Conservation (phyloP, 2,329 filamentous ascomycete species). For the Neofusicoccum parvum region DNA sequence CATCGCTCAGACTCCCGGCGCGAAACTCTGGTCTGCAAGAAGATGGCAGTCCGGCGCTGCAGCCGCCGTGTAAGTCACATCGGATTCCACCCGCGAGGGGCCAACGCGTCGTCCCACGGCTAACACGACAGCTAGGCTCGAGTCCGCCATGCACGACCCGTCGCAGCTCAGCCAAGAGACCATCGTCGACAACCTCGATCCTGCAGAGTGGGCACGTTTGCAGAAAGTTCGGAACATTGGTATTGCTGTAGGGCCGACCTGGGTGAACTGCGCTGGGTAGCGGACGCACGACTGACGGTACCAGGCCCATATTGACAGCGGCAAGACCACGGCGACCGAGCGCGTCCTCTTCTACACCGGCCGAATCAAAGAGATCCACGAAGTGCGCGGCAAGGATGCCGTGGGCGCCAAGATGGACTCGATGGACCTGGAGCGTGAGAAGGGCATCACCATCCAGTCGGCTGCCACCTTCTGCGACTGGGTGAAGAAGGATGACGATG, state of each 20-base stretch:
- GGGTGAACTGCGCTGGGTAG: neutral
- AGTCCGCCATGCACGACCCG: constrained; percentile 61
- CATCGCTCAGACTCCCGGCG: neutral
- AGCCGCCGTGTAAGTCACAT: constrained; percentile 39
- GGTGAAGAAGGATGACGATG: constrained; percentile 77
- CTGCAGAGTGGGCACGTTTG: constrained; percentile 76
- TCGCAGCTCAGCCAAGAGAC: constrained; percentile 61
- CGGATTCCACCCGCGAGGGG: neutral
- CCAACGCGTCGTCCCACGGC: neutral
- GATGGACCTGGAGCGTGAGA: constrained; percentile 97
- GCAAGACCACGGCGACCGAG: constrained; percentile 96
- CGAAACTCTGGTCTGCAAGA: constrained; percentile 17
- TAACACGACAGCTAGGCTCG: constrained; percentile 34
- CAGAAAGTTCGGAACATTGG: constrained; percentile 91
- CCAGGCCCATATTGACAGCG: constrained; percentile 95
- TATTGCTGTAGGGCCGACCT: constrained; percentile 72
- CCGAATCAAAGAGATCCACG: constrained; percentile 94
- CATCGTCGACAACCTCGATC: constrained; percentile 78
- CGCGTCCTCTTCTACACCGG: constrained; percentile 98
- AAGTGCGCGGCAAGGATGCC: constrained; percentile 90
- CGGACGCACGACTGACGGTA: constrained; percentile 8
- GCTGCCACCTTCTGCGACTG: constrained; percentile 98
- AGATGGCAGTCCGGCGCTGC: constrained; percentile 40
- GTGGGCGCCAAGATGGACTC: constrained; percentile 99
- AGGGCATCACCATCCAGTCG: constrained; percentile 98